phyloP scores from a whole-genome alignment of 2,329 filamentous ascomycete genomes.

The Pestalotiopsis sp. region DNA sequence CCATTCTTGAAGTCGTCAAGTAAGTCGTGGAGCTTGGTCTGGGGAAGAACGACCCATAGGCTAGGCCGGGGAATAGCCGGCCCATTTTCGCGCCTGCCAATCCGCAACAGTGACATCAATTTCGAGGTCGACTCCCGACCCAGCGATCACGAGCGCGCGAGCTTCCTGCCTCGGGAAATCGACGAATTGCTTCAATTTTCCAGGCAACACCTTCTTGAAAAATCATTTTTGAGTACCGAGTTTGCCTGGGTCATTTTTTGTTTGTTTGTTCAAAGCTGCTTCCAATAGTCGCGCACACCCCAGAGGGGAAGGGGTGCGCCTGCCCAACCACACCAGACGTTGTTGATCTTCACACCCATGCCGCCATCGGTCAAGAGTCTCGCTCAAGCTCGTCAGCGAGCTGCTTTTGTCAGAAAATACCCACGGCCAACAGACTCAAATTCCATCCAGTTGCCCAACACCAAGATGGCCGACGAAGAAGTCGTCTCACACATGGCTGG shows the following conservation, averaged over 20 bases:
- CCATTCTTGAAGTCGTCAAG: not conserved
- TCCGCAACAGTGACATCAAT: not conserved
- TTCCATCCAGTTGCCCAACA: not conserved
- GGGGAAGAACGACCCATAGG: not conserved
- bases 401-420: slow-evolving; percentile 20
- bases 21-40: not conserved
- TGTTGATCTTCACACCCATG: slow-evolving; percentile 1
- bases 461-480: slow-evolving; percentile 17
- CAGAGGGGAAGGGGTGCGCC: not conserved
- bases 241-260: too few species aligned
- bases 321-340: not conserved
- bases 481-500: slow-evolving; percentile 17
- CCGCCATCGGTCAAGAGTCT: slow-evolving; percentile 6
- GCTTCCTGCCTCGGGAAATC: not conserved
- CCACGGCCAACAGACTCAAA: slow-evolving; percentile 12
- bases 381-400: slow-evolving; percentile 14
- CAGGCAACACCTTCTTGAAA: not conserved
- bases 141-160: not conserved
- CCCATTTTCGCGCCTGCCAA: not conserved
- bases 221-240: not conserved
- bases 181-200: too few species aligned
- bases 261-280: not conserved
- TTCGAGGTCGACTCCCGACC: not conserved
- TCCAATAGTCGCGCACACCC: not conserved
- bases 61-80: slow-evolving; percentile 6